Percentiles rank a stretch among this genome's conserved stretches.
Evolutionary conservation across 169 alveolate genomes (phyloP).

Genomic region (Plasmodium yoelii): DNA sequence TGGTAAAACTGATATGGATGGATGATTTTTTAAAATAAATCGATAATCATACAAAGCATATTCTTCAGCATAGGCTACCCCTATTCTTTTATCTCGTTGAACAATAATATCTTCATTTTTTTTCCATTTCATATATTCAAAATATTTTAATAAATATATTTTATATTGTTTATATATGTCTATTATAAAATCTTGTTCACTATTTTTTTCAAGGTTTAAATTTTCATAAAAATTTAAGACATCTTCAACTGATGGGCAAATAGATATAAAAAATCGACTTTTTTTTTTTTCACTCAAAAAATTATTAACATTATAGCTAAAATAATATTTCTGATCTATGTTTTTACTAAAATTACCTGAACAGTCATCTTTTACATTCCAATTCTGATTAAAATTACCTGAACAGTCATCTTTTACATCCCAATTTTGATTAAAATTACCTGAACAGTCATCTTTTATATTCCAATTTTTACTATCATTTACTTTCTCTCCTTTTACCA

Average conservation of each 20-base stretch:
- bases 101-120: conserved; percentile 1
- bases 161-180: conserved; percentile 24
- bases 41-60: conserved; percentile 69
- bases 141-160: conserved; percentile 19
- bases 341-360: not conserved
- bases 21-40: conserved; percentile 49
- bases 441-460: too few species aligned
- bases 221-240: conserved; percentile 49
- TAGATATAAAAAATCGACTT: conserved; percentile 42
- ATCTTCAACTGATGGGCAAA: conserved; percentile 32
- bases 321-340: conserved; percentile 12
- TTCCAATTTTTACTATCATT: not conserved
- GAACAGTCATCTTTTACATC: not conserved
- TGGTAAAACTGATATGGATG: conserved; percentile 53
- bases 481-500: not conserved
- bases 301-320: conserved; percentile 16
- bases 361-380: not conserved
- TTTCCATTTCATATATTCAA: conserved; percentile 51
- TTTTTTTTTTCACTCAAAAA: not conserved
- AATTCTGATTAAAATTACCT: not conserved
- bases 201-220: not conserved
- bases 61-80: conserved; percentile 50
- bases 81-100: conserved; percentile 56
- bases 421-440: too few species aligned
- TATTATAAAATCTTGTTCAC: not conserved